Evolutionary conservation across 2,329 filamentous ascomycete species (phyloP), one percentile per base, ranked within the genome.

Genomic region (Ophiobolus disseminans): DNA sequence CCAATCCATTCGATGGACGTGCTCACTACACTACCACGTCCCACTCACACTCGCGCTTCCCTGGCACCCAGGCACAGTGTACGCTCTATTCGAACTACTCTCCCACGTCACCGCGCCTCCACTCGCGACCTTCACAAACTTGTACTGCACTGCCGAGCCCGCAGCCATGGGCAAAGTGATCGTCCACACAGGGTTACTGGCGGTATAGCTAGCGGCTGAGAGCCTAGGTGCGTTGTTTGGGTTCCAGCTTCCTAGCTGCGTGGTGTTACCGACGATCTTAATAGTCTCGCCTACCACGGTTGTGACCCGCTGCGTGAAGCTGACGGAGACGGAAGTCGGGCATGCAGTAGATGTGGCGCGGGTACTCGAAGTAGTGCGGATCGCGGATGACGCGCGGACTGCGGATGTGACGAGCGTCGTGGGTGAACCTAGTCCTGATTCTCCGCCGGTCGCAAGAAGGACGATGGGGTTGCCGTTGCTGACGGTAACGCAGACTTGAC

Each of bases 261-360:
- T 52, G 1, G 69, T 72, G 57, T 73, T 76, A 26, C 80, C 80
- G 0, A 73, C 59, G 3, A 82, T 64, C 39, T 75, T 76, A 28
- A 82, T 62, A 22, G 78, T 79, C 48, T 82, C 79, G 16, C 80
- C 80, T 36, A 65, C 76, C 35, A 74, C 76, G 1, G 79, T 82
- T 1, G 66, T 65, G 4, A 78, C 75, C 41, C 77, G 75, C 11
- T 80, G 70, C 21, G 73, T 68, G 62, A 82, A 81, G 4, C 69
- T 66, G 1, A 82, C 74, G 0, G 66, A 55, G 5, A 73, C 65
- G 1, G 64, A 26, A 1, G 62, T 57, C 1, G 68, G 65, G 23
- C 65, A 71, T 70, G 58, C 50, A 8, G 58, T 52, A 3, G 25
- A 16, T 9, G 60, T 60, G 48, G 31, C 17, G 39, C 25, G 21